These are phyloP conservation scores for Phlebiopsis flavidoalba DNA, from an alignment of 768 basidiomycete species.

Conservation along the genomic window DNA sequence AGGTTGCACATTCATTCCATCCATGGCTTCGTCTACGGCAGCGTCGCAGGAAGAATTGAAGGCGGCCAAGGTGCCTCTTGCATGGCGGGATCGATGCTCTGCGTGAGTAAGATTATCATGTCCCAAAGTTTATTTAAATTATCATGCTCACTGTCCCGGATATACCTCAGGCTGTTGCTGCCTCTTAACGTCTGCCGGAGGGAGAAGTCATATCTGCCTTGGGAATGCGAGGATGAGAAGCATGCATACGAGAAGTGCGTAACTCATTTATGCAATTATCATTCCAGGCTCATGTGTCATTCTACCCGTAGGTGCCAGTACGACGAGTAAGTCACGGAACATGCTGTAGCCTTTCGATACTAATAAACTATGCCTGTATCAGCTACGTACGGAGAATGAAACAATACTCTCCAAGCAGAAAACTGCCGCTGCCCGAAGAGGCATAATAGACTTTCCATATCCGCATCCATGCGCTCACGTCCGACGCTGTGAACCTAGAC, in stretches of 20 bases:
- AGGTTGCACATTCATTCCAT: slow-evolving; percentile 3
- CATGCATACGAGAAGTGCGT: slow-evolving; percentile 83
- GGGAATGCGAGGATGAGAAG: slow-evolving; percentile 90
- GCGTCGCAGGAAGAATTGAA: slow-evolving; percentile 85
- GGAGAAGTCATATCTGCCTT: slow-evolving; percentile 75
- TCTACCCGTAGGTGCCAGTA: slow-evolving; percentile 73
- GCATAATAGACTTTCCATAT: slow-evolving; percentile 16
- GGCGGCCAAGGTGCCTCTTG: slow-evolving; percentile 65
- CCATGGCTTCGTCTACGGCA: slow-evolving; percentile 68
- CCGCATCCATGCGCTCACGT: background rate
- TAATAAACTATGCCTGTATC: background rate
- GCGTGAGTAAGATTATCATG: slow-evolving; percentile 64
- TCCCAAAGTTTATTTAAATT: background rate
- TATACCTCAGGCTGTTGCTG: slow-evolving; percentile 60
- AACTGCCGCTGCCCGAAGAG: slow-evolving; percentile 35
- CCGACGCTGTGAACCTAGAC: background rate
- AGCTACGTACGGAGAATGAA: slow-evolving; percentile 91
- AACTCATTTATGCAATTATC: background rate
- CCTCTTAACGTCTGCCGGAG: slow-evolving; percentile 86
- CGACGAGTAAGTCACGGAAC: slow-evolving; percentile 60
- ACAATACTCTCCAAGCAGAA: slow-evolving; percentile 73
- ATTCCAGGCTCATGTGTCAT: background rate
- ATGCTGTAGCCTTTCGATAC: background rate
- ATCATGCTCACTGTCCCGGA: background rate
- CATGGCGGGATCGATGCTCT: slow-evolving; percentile 88